These are phyloP conservation scores for Cenchrus fungigraminus DNA, from an alignment of 176 grass and related monocot species.

Conservation along the genomic window DNA sequence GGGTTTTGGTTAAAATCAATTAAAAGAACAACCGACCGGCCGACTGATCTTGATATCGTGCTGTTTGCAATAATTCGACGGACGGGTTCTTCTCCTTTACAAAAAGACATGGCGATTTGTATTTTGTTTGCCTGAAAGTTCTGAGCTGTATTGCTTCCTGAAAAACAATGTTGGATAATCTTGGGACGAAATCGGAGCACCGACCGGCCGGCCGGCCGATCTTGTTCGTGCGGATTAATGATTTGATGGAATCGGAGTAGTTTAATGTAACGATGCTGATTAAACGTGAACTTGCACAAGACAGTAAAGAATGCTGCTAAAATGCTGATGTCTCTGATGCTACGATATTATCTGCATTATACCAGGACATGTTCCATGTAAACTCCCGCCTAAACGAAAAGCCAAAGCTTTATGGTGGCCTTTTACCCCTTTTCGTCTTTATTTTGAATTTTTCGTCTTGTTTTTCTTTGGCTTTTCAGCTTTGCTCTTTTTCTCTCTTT, in stretches of 20 bases:
- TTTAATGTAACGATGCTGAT: background rate
- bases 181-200: background rate
- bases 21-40: background rate
- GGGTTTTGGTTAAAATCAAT: constrained; percentile 19
- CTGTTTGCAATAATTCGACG: background rate
- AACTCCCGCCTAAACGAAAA: constrained; percentile 48
- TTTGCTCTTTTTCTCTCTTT: constrained; percentile 7
- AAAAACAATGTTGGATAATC: background rate
- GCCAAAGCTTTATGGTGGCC: background rate
- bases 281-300: background rate
- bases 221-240: background rate
- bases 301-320: background rate
- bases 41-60: background rate
- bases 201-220: background rate
- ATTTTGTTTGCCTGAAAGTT: background rate
- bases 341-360: background rate
- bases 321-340: background rate
- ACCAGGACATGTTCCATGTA: background rate
- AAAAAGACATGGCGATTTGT: background rate
- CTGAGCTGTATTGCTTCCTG: background rate
- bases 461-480: background rate
- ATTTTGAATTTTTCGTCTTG: background rate
- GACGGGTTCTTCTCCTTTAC: background rate
- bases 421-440: constrained; percentile 26
- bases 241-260: background rate